Percentiles rank a stretch among this genome's conserved stretches.
Evolutionary conservation across 192 early-diverging fungal species (phyloP).

Genomic region (Dispira parvispora): DNA sequence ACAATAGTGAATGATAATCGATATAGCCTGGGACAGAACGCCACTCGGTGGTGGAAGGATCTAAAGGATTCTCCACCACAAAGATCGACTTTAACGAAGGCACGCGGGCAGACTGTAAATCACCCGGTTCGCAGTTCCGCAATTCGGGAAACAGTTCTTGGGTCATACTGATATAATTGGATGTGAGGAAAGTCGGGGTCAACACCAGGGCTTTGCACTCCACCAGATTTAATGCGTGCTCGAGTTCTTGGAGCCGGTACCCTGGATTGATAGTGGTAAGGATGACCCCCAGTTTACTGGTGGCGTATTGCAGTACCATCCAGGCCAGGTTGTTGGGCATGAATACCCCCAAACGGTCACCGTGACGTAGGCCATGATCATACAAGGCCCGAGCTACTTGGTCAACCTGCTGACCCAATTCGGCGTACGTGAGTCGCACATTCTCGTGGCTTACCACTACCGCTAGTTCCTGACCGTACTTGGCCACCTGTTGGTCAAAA

Average conservation of each 20-base stretch:
- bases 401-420: constrained; percentile 27
- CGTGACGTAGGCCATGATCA: constrained; percentile 25
- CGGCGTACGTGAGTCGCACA: constrained; percentile 21
- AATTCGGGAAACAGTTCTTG: constrained; percentile 21
- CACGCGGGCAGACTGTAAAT: neutral
- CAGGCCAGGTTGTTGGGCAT: constrained; percentile 32
- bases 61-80: constrained; percentile 11
- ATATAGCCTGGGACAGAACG: neutral
- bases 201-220: constrained; percentile 22
- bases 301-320: constrained; percentile 30
- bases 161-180: constrained; percentile 27
- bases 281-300: constrained; percentile 28
- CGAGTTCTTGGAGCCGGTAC: constrained; percentile 23
- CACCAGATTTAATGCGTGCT: constrained; percentile 26
- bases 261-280: constrained; percentile 31
- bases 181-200: constrained; percentile 20
- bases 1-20: neutral
- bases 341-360: constrained; percentile 30
- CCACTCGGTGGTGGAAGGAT: neutral
- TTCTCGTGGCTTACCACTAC: constrained; percentile 27
- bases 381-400: constrained; percentile 22
- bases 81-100: constrained; percentile 8
- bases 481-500: constrained; percentile 18
- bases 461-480: constrained; percentile 18
- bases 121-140: constrained; percentile 10